These are phyloP conservation scores for Cubamyces sp. DNA, from an alignment of 768 basidiomycete genomes.

Conservation along the genomic window DNA sequence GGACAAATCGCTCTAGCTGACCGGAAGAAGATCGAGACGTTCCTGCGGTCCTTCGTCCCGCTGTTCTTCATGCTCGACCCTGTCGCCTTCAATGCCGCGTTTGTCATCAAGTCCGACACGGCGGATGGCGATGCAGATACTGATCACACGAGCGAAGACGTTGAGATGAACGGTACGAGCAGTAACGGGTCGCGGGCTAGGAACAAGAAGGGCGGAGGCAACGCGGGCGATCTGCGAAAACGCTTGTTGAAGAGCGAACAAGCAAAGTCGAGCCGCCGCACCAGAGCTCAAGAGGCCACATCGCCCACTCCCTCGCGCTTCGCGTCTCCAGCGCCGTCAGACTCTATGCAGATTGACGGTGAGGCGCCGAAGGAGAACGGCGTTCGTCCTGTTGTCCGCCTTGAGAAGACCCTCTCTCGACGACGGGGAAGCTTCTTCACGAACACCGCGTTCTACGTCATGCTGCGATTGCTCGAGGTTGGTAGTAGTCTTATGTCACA, in stretches of 20 bases:
- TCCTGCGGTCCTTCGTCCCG: conserved; percentile 56
- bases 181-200: conserved; percentile 40
- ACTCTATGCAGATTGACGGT: conserved; percentile 41
- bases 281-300: conserved; percentile 54
- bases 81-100: conserved; percentile 69
- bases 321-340: conserved; percentile 61
- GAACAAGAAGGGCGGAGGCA: conserved; percentile 36
- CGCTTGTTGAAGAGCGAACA: conserved; percentile 83
- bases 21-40: conserved; percentile 80
- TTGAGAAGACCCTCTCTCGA: conserved; percentile 40
- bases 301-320: conserved; percentile 61
- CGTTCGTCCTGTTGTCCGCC: neutral
- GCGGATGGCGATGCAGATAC: conserved; percentile 59
- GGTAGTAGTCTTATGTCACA: conserved; percentile 29
- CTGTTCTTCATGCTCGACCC: conserved; percentile 60
- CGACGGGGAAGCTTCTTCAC: conserved; percentile 77
- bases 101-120: conserved; percentile 60
- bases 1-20: conserved; percentile 73
- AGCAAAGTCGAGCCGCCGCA: conserved; percentile 72
- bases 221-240: conserved; percentile 69
- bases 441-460: conserved; percentile 86
- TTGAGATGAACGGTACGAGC: conserved; percentile 37
- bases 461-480: conserved; percentile 88
- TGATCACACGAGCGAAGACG: conserved; percentile 41
- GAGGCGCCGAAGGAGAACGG: conserved; percentile 32